Base-by-base conservation (phyloP, 2,329 filamentous ascomycete genomes). In the Colletotrichum euphorbiae region DNA sequence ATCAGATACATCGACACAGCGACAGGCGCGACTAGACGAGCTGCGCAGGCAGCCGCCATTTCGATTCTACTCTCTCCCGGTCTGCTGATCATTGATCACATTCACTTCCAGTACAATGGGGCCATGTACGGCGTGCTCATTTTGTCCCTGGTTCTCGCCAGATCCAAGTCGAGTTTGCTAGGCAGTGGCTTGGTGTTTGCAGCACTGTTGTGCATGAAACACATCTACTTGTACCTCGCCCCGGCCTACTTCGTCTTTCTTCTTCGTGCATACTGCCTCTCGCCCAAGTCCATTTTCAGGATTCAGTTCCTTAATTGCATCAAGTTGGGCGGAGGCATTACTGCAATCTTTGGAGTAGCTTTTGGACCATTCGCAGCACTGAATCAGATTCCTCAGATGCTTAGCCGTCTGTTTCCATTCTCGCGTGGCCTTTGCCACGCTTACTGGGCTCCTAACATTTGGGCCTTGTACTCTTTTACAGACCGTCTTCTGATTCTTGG, bases 21-120 rank as follows among this genome's bases (percentile, higher is more conserved):
- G 3, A 87, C 90, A 46, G 78, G 84, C 15, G 77, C 80, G 7
- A 87, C 88, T n/a, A 94, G 90, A 75, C 89, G 89, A 50, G 89
- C 93, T 54, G 91, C 94, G 11, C 94, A 98, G 76, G 93, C 92
- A 24, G 93, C 92, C 52, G 94, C 94, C 24, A 85, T 98, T 63
- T 98, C 95, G 1, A 90, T 99, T 67, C 83, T 98, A 3, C 87
- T 98, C 12, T 98, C 94, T 0, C 96, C 96, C 0, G 96, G 95
- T 2, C 87, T 99, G 40, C 85, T 99, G 69, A 97, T 99, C 77
- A 98, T 99, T 78, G 96, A 99, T 76, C 96, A 99, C 78, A 95
- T 98, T 71, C 94, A 98, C 79, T 99, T 99, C 79, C 96, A 99
- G 83, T 99, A 99, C 83, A 99, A 99, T 82, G 95, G 96, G 45